These are phyloP conservation scores for Fusarium abutilonis DNA, from an alignment of 2,329 filamentous ascomycete species.

Conservation along the genomic window DNA sequence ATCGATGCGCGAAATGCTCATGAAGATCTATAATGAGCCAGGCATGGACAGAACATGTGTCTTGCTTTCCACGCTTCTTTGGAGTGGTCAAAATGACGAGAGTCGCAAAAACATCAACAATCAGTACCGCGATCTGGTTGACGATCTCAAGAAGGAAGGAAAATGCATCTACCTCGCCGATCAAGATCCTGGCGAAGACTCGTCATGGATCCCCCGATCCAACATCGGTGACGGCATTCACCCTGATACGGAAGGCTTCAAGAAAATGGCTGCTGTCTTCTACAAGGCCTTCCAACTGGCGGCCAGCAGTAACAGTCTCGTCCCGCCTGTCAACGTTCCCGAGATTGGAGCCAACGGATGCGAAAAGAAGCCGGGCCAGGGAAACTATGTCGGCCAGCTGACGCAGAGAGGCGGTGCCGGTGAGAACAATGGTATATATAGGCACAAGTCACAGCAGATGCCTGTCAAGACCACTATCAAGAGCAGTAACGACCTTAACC, in stretches of 20 bases:
- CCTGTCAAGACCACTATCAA: conserved; percentile 30
- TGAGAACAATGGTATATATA: conserved; percentile 45
- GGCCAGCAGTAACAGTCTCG: neutral
- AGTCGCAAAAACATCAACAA: conserved; percentile 7
- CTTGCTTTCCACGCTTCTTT: conserved; percentile 8
- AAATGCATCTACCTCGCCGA: conserved; percentile 4
- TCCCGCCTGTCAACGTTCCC: neutral
- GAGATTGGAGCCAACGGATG: conserved; percentile 12
- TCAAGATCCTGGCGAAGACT: neutral
- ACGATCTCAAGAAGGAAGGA: neutral
- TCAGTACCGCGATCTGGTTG: conserved; percentile 3
- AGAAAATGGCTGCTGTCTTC: conserved; percentile 12
- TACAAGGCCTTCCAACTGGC: conserved; percentile 4
- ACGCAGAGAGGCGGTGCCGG: conserved; percentile 45
- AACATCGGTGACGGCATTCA: conserved; percentile 1
- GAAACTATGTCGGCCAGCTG: conserved; percentile 33
- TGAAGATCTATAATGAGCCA: conserved; percentile 4
- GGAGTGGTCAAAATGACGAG: neutral
- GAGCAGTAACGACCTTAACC: conserved; percentile 38
- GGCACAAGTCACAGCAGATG: conserved; percentile 33
- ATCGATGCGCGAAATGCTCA: conserved; percentile 29
- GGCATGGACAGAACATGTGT: conserved; percentile 5
- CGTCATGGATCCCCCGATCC: neutral
- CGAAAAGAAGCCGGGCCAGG: conserved; percentile 38
- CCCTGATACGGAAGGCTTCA: conserved; percentile 2